phyloP scores from a whole-genome alignment of 768 basidiomycete genomes.

The Trametes maxima region DNA sequence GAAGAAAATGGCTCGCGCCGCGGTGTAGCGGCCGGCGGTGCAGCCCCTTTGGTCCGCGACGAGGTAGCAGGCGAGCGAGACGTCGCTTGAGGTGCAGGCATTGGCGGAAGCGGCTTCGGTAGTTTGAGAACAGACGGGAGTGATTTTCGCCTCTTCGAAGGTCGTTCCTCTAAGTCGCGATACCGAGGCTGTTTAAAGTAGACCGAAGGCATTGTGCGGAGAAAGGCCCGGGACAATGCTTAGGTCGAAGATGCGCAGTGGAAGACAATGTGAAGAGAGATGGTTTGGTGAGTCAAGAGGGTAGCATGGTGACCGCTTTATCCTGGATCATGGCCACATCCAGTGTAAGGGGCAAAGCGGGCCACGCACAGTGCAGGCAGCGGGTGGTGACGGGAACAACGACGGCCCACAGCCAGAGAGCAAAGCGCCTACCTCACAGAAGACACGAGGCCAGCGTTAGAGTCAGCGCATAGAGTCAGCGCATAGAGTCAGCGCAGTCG shows the following conservation, averaged over 20 bases:
- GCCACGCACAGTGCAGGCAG: neutral
- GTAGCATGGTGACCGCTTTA: conserved; percentile 13
- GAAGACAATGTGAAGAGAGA: conserved; percentile 4
- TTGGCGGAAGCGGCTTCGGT: neutral
- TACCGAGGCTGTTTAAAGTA: neutral
- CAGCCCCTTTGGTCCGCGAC: neutral
- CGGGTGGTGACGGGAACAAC: conserved; percentile 4
- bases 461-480: neutral
- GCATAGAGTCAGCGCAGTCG: neutral
- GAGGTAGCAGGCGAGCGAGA: neutral
- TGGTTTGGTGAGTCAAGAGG: neutral
- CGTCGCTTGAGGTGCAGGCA: conserved; percentile 1
- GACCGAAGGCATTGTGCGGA: conserved; percentile 10
- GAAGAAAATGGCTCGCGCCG: neutral
- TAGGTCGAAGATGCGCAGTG: neutral
- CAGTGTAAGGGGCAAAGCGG: conserved; percentile 7
- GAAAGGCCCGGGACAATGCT: neutral
- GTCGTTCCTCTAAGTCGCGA: neutral
- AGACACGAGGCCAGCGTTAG: conserved; percentile 6
- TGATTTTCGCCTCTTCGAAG: conserved; percentile 1
- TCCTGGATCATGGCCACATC: neutral
- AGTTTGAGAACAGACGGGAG: neutral
- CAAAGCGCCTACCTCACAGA: neutral
- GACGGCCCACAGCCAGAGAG: neutral
- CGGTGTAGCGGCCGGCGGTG: neutral